Conservation (phyloP, 1,139 yeast genomes). For the Geotrichum citri-aurantii region DNA sequence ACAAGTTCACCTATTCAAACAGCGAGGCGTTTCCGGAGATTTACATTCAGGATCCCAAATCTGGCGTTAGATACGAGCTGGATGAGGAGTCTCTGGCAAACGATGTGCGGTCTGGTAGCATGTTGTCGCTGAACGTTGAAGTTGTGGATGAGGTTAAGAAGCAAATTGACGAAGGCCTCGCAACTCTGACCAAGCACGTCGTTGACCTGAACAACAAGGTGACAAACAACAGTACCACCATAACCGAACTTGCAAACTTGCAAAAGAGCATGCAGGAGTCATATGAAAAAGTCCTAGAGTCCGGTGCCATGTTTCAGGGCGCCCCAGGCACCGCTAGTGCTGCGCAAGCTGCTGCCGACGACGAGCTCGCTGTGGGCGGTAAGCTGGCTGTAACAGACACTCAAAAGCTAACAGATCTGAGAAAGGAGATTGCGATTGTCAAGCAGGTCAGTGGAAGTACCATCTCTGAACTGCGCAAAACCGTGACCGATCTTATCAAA, state of each 20-base stretch:
- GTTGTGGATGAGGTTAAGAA: conserved; percentile 33
- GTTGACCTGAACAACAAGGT: conserved; percentile 38
- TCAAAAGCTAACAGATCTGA: conserved; percentile 39
- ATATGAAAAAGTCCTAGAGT: conserved; percentile 2
- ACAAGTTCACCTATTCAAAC: conserved; percentile 64
- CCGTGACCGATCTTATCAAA: conserved; percentile 43
- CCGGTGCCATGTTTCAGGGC: neutral
- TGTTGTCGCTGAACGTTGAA: conserved; percentile 51
- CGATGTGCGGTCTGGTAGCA: conserved; percentile 56
- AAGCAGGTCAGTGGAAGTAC: conserved; percentile 52
- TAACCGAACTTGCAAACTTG: conserved; percentile 19
- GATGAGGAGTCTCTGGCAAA: conserved; percentile 55
- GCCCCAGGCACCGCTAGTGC: neutral
- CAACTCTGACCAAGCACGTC: conserved; percentile 30
- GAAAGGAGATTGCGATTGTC: conserved; percentile 57
- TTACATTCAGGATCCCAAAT: conserved; percentile 58
- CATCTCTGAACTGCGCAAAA: conserved; percentile 40
- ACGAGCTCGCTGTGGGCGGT: neutral
- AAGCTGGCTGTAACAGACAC: conserved; percentile 20
- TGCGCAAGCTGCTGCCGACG: neutral
- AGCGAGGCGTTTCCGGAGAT: conserved; percentile 76
- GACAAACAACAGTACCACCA: conserved; percentile 32
- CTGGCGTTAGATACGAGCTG: conserved; percentile 66
- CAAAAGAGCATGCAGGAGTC: conserved; percentile 14
- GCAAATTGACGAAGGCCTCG: conserved; percentile 33